Evolutionary conservation across 805 yeast species (phyloP), one percentile per base, ranked within the genome.

Genomic region (Pichia phayaonensis): DNA sequence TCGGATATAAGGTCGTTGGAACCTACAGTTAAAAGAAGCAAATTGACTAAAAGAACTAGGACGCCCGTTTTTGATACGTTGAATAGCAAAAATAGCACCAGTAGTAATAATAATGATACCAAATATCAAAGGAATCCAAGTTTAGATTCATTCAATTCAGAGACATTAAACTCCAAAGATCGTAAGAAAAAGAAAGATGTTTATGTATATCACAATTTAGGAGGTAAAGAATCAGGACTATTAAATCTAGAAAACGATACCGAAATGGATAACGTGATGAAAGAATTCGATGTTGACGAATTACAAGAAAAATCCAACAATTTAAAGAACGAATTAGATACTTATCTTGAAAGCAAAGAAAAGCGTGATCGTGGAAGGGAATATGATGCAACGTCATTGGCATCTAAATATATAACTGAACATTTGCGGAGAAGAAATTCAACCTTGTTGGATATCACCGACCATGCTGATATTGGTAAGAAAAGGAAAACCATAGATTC

Each of bases 201-300:
- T 7, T 40, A 22, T 13, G 23, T 40, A 12, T 26, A 40, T 13
- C 12, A 29, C 7, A 15, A 29, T 29, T 13, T 29, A 29, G 34
- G 34, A 29, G 13, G 13, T 29, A 29, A 15, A 29, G 34, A 29
- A 13, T 11, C 34, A 13, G 34, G 34, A 11, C 12, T 29, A n/a
- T 12, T 29, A 12, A 29, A 41, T 15, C n/a, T 13, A 2, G 42
- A 39, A 16, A 23, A 24, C 10, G n/a, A 27, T 23, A 39, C 20
- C 11, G 51, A 44, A 18, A 26, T 15, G n/a, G 47, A 44, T 16
- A 34, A n/a, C 10, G 10, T 44, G 3, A 49, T 49, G 52, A 41
- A 45, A n/a, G 52, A 49, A 27, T 49, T 49, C 20, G 45, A 45
- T 34, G 40, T 49, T 16, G 41, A 45, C 11, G 42, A 45, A 4